Conservation (phyloP, 192 early-diverging fungal species). For the Podila epigama region DNA sequence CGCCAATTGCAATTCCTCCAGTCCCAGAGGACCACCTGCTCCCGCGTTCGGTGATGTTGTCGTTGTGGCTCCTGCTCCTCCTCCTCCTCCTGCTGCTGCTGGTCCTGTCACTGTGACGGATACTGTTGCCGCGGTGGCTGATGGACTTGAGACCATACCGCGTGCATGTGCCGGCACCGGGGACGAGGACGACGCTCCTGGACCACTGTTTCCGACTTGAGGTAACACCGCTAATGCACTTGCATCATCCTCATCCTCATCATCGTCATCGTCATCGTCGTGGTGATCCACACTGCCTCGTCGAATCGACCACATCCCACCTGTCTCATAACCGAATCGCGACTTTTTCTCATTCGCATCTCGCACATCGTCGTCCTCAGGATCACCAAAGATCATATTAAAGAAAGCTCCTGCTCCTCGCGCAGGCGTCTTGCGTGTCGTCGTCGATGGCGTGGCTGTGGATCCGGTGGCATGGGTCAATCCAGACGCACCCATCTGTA, state of each 20-base stretch:
- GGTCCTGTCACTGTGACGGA: too few relatives aligned
- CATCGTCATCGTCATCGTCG: conserved; percentile 35
- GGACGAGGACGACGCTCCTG: not conserved
- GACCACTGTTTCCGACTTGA: not conserved
- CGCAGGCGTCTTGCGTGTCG: conserved; percentile 2
- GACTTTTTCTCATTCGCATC: conserved; percentile 12
- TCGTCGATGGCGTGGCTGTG: too few relatives aligned
- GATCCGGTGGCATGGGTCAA: too few relatives aligned
- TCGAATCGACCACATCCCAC: conserved; percentile 20
- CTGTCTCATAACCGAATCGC: conserved; percentile 34
- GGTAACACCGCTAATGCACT: not conserved
- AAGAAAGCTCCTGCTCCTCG: conserved; percentile 28
- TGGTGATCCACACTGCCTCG: conserved; percentile 18
- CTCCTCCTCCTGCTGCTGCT: conserved; percentile 1
- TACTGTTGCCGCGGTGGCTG: too few relatives aligned
- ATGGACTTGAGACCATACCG: too few relatives aligned
- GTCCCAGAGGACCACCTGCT: conserved; percentile 1
- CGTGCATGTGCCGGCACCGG: too few relatives aligned
- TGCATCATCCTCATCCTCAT: conserved; percentile 36
- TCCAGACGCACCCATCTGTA: not conserved
- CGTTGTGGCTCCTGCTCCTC: conserved; percentile 1
- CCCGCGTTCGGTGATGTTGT: not conserved
- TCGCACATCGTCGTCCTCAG: conserved; percentile 9
- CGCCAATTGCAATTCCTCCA: conserved; percentile 15
- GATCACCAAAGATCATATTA: conserved; percentile 38